phyloP scores from a whole-genome alignment of 352 stramenopile species.

The Aphanomyces stellatus region DNA sequence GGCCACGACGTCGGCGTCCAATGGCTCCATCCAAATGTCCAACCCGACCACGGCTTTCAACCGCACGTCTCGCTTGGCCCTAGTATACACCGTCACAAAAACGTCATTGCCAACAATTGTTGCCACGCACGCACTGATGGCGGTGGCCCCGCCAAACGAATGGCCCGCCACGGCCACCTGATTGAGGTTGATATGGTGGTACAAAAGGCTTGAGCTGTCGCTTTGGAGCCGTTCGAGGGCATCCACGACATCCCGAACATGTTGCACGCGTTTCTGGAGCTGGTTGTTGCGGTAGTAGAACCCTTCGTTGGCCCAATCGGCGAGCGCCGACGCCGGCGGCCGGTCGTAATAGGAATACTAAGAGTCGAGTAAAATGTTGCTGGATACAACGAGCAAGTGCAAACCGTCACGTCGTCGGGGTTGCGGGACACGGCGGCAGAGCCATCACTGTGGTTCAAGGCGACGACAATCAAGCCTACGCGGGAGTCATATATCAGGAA shows the following conservation, averaged over 20 bases:
- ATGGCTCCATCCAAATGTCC: constrained; percentile 59
- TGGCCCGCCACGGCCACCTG: constrained; percentile 41
- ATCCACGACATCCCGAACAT: constrained; percentile 42
- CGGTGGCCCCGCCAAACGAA: constrained; percentile 57
- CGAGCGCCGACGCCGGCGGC: constrained; percentile 34
- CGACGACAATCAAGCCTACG: constrained; percentile 34
- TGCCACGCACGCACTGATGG: constrained; percentile 26
- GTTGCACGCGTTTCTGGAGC: constrained; percentile 39
- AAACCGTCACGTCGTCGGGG: constrained; percentile 21
- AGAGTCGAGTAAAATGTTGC: not conserved
- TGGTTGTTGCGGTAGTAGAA: constrained; percentile 57
- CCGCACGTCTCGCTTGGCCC: constrained; percentile 37
- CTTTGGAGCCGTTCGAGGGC: constrained; percentile 23
- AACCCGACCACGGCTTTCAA: constrained; percentile 42
- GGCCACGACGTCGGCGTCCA: constrained; percentile 30
- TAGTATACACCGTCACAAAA: too few species aligned
- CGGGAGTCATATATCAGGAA: not conserved
- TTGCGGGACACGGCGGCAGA: constrained; percentile 45
- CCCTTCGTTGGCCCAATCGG: constrained; percentile 41
- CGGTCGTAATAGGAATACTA: constrained; percentile 48
- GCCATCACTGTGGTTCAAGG: constrained; percentile 55
- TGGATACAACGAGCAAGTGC: constrained; percentile 19
- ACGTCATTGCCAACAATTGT: not conserved
- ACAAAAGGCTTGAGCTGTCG: constrained; percentile 22
- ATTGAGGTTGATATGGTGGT: constrained; percentile 27